phyloP scores from a whole-genome alignment of 208 protist genomes.

The Strigomonas oncopelti region DNA sequence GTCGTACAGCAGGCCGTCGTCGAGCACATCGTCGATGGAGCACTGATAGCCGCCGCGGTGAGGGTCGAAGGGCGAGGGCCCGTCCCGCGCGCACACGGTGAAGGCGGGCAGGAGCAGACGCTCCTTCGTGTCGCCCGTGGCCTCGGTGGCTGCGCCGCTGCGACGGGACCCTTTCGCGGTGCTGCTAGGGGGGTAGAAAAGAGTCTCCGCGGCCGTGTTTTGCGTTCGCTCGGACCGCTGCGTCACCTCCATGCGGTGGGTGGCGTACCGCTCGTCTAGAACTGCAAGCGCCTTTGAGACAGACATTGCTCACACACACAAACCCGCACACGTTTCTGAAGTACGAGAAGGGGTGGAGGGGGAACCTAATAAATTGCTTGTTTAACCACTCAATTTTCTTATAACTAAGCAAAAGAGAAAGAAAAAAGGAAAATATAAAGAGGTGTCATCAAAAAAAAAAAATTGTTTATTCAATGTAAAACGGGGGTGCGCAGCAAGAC shows the following conservation, averaged over 20 bases:
- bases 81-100: conserved; percentile 17
- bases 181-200: not conserved
- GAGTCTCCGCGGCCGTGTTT: not conserved
- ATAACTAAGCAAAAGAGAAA: not conserved
- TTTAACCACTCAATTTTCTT: too few relatives aligned
- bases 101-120: conserved; percentile 14
- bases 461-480: not conserved
- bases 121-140: not conserved
- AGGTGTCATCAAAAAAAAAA: too few relatives aligned
- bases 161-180: not conserved
- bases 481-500: too few relatives aligned
- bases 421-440: not conserved
- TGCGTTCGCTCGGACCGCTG: not conserved
- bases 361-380: too few relatives aligned
- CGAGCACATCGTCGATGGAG: conserved; percentile 20
- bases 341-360: too few relatives aligned
- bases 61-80: conserved; percentile 15
- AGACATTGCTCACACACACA: not conserved
- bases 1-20: conserved; percentile 10
- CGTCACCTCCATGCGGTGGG: not conserved
- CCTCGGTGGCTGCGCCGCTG: too few relatives aligned
- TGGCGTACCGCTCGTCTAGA: not conserved
- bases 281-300: not conserved
- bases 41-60: conserved; percentile 18
- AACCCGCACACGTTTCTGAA: too few relatives aligned